Evolutionary conservation across 495 filamentous ascomycete species (phyloP), one percentile per base, ranked within the genome.

Genomic region (Pseudomonodictys pantanalensis): DNA sequence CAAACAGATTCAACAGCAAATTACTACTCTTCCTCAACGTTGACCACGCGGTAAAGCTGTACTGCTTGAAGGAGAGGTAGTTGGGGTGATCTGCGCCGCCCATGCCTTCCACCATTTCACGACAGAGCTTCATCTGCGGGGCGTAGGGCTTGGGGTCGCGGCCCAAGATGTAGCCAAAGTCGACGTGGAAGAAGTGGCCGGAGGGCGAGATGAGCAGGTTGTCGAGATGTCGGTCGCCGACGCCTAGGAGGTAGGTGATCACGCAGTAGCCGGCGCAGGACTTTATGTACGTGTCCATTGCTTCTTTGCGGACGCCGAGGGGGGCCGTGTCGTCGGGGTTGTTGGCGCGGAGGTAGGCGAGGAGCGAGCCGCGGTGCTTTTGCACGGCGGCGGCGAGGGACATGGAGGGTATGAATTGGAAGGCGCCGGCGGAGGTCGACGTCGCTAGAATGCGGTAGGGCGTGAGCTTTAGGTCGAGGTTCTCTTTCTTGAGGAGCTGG

Each of bases 61-160:
- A 95, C 65, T 91, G 86, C 68, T 92, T 91, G 73, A 97, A 99
- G 42, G 88, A 82, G 12, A 83, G 73, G 69, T 95, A 97, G 45
- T 95, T 83, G 17, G 86, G 81, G 24, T 86, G 89, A 25, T 79
- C 78, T 3, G 83, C 77, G 6, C 95, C 92, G 53, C 93, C 93
- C 93, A 99, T 97, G 51, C 91, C 92, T 66, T 97, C 93, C 12
- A 97, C 88, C 93, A 99, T 99, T 69, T 99, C 93, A 66, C 91
- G 90, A 73, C 88, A 90, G 20, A 99, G 83, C 67, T 99, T 99
- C 86, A 99, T 95, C 59, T 88, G 85, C 0, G 93, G 93, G 1
- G 93, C 91, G 68, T 97, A 97, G 2, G 93, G 93, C 65, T 99
- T 99, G 1, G 93, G 93, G 66, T 99, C 93, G 18, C 93, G 90